Evolutionary conservation across 2,329 filamentous ascomycete genomes (phyloP).

Genomic region (Alternaria burnsii): DNA sequence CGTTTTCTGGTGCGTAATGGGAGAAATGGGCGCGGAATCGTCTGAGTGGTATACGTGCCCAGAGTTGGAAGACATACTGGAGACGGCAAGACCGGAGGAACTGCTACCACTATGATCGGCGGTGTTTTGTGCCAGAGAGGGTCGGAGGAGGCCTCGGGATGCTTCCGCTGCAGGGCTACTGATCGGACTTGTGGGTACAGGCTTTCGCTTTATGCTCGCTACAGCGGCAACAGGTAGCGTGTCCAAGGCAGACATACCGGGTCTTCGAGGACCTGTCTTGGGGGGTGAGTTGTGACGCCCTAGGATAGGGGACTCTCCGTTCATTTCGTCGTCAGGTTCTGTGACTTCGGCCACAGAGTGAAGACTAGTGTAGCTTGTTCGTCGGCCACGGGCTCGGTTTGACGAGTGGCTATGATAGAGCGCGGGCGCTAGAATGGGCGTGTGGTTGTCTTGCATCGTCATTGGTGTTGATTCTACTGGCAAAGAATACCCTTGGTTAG

Average conservation of each 20-base stretch:
- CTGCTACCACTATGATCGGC: constrained; percentile 37
- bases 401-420: constrained; percentile 47
- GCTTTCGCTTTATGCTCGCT: constrained; percentile 41
- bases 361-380: constrained; percentile 44
- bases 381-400: constrained; percentile 42
- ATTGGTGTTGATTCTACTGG: constrained; percentile 15
- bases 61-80: constrained; percentile 16
- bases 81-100: constrained; percentile 31
- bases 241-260: constrained; percentile 20
- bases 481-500: constrained; percentile 3
- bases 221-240: constrained; percentile 23
- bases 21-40: constrained; percentile 25
- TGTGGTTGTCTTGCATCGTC: constrained; percentile 25
- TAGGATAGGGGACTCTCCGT: constrained; percentile 31
- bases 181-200: constrained; percentile 26
- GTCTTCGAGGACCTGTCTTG: constrained; percentile 10
- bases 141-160: constrained; percentile 34
- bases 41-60: constrained; percentile 14
- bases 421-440: constrained; percentile 36
- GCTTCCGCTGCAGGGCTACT: constrained; percentile 29
- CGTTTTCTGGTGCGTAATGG: constrained; percentile 17
- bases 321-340: constrained; percentile 38
- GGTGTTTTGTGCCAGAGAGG: constrained; percentile 22
- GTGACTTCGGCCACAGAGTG: constrained; percentile 44
- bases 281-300: constrained; percentile 19